Percentiles rank a stretch among this genome's conserved stretches.
Evolutionary conservation across 805 yeast genomes (phyloP).

Genomic region (Barnettozyma californica): DNA sequence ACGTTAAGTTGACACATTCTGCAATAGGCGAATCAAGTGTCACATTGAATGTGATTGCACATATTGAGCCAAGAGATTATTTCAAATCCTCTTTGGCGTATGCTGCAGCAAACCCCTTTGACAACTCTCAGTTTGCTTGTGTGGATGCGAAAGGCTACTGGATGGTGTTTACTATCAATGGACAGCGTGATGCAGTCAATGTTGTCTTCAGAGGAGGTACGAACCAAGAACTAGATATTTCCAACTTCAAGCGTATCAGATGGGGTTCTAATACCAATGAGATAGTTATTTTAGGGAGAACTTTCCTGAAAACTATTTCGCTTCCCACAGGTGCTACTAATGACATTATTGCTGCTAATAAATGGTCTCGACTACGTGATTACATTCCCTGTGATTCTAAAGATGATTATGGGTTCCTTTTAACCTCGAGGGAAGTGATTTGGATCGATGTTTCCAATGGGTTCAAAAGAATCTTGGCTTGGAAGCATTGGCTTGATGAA

Average conservation of each 20-base stretch:
- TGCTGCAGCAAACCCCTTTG: constrained; percentile 39
- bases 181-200: neutral
- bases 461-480: constrained; percentile 49
- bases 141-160: constrained; percentile 53
- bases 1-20: constrained; percentile 19
- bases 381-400: constrained; percentile 26
- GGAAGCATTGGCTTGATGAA: constrained; percentile 64
- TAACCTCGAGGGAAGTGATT: constrained; percentile 64
- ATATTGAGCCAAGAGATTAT: constrained; percentile 15
- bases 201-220: constrained; percentile 13
- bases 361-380: constrained; percentile 35
- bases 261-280: constrained; percentile 36
- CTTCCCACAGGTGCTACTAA: constrained; percentile 21
- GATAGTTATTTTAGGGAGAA: constrained; percentile 37
- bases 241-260: constrained; percentile 46
- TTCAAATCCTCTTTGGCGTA: constrained; percentile 39
- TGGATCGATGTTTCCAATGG: constrained; percentile 38
- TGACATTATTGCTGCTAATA: neutral
- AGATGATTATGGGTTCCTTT: constrained; percentile 39
- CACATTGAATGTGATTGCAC: neutral
- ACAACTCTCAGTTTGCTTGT: constrained; percentile 33
- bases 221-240: constrained; percentile 44
- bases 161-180: constrained; percentile 31
- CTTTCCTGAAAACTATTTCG: constrained; percentile 34
- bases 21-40: neutral